phyloP scores from a whole-genome alignment of 2,329 filamentous ascomycete genomes.

The Apiospora koreana region DNA sequence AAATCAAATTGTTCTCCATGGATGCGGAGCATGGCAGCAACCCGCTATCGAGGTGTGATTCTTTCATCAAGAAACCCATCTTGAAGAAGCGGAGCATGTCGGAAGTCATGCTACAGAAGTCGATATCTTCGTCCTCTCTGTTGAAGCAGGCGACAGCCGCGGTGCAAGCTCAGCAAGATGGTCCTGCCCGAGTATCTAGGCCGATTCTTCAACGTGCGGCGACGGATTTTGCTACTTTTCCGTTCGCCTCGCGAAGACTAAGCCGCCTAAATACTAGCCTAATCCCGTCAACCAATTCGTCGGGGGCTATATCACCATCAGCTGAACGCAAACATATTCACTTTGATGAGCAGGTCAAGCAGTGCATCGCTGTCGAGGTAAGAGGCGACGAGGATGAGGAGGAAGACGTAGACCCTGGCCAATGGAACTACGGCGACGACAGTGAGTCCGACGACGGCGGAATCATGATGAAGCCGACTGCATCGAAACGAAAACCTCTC shows the following conservation, averaged over 20 bases:
- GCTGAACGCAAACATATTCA: conserved; percentile 83
- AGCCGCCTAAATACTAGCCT: conserved; percentile 66
- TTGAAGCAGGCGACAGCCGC: conserved; percentile 87
- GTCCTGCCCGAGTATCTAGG: conserved; percentile 47
- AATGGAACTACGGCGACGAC: conserved; percentile 47
- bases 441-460: conserved; percentile 75
- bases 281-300: conserved; percentile 68
- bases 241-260: conserved; percentile 61
- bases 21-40: conserved; percentile 43
- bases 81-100: conserved; percentile 97
- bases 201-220: conserved; percentile 61
- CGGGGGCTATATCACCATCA: conserved; percentile 65
- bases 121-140: conserved; percentile 83
- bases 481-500: conserved; percentile 58
- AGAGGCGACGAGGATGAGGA: conserved; percentile 79
- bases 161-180: conserved; percentile 76
- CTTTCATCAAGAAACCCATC: conserved; percentile 85
- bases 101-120: conserved; percentile 89
- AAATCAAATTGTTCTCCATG: conserved; percentile 52
- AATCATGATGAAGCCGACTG: conserved; percentile 77
- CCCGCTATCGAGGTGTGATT: conserved; percentile 55
- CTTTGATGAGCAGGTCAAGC: conserved; percentile 93
- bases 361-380: conserved; percentile 90
- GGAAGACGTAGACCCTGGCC: conserved; percentile 52
- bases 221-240: conserved; percentile 69